Evolutionary conservation across 1,284 basidiomycete genomes (phyloP), one percentile per base, ranked within the genome.

Genomic region (Ganoderma lucidum): DNA sequence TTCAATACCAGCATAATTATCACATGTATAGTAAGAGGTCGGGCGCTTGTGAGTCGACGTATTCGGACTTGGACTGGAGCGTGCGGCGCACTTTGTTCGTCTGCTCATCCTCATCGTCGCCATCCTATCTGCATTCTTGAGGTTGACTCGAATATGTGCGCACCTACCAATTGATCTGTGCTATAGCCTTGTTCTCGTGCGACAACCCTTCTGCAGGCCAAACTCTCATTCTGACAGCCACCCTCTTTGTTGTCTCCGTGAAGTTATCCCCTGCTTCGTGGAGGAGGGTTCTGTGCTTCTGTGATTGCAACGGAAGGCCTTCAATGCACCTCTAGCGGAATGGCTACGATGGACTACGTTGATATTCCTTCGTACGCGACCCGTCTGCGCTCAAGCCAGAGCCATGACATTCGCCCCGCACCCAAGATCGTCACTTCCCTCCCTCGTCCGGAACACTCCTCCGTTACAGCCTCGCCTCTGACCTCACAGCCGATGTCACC

Each of bases 311-410:
- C 39, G 12, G 6, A 67, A 30, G 28, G 10, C 42, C 3, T 28
- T 19, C 28, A 35, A 17, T 45, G 28, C 32, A n/a, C 35, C 14
- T 15, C 30, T 9, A 37, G 44, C 32, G n/a, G 35, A 53, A 79
- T 87, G 86, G 81, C 85, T 60, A 81, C 81, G 23, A 79, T 88
- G 42, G 85, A 86, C 64, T 89, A 88, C 74, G 82, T 88, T 64
- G 82, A 85, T 2, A 80, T 89, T 48, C 88, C 88, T 0, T 62
- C 81, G 19, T 83, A 82, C 60, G 87, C 84, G 0, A 81, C 83
- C 14, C 82, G 83, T 2, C 81, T 89, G 23, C 80, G 81, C 39
- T 75, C 80, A 1, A 70, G 68, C n/a, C 56, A 69, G 32, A 66
- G 66, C 44, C 64, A 73, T 64, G 75, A 78, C 44, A 73, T 85